These are phyloP conservation scores for Isabelozyma gotoi DNA, from an alignment of 805 yeast species.

Conservation along the genomic window DNA sequence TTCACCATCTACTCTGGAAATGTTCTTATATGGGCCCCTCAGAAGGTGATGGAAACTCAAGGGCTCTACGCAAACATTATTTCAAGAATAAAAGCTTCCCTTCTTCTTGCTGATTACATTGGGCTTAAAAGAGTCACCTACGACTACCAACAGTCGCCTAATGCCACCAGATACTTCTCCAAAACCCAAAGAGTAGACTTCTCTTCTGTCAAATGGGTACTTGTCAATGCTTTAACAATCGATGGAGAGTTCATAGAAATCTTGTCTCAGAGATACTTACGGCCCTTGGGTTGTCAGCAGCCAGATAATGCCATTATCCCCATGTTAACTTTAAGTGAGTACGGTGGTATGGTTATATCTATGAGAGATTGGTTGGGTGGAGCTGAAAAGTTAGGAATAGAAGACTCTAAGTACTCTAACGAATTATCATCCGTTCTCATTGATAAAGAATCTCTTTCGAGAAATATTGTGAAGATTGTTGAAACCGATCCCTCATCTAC, in stretches of 20 bases:
- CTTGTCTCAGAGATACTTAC: constrained; percentile 83
- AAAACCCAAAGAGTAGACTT: constrained; percentile 75
- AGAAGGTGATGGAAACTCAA: constrained; percentile 67
- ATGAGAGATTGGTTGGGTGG: constrained; percentile 88
- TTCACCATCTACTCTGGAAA: constrained; percentile 86
- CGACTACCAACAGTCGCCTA: constrained; percentile 89
- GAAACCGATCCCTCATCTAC: constrained; percentile 54
- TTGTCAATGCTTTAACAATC: constrained; percentile 83
- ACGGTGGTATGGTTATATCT: constrained; percentile 93
- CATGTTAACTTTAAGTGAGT: constrained; percentile 82
- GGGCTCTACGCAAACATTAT: constrained; percentile 85
- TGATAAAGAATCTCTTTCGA: constrained; percentile 69
- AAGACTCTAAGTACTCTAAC: constrained; percentile 29
- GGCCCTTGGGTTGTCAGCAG: constrained; percentile 81
- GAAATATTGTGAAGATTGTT: constrained; percentile 68
- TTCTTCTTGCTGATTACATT: constrained; percentile 81
- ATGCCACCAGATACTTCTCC: constrained; percentile 75
- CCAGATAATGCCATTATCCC: constrained; percentile 84
- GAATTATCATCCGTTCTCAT: constrained; percentile 66
- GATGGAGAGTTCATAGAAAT: constrained; percentile 93
- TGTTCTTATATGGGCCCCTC: constrained; percentile 75
- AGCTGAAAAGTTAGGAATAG: constrained; percentile 58
- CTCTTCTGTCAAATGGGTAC: constrained; percentile 81
- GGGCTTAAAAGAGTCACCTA: constrained; percentile 88
- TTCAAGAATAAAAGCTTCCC: constrained; percentile 66